These are phyloP conservation scores for Saccharomyces kudriavzevii DNA, from an alignment of 805 yeast genomes.

Conservation along the genomic window DNA sequence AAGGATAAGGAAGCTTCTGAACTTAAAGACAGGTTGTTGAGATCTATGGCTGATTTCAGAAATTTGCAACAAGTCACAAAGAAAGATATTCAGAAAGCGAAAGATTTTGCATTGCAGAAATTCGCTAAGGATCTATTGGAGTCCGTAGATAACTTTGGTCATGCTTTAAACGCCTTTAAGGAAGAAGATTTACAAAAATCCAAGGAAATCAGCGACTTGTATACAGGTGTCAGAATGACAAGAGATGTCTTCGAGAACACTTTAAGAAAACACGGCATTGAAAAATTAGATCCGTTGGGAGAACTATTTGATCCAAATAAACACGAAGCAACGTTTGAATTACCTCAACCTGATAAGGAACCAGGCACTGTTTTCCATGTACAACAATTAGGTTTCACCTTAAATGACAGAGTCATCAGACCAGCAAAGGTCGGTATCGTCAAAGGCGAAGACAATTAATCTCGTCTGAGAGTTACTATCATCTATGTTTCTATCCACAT, in stretches of 20 bases:
- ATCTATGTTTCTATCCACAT: background rate
- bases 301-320: conserved; percentile 82
- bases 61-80: conserved; percentile 86
- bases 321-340: conserved; percentile 89
- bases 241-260: conserved; percentile 81
- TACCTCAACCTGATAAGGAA: conserved; percentile 78
- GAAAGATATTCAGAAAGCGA: conserved; percentile 78
- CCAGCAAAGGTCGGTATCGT: conserved; percentile 96
- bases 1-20: conserved; percentile 72
- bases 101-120: conserved; percentile 84
- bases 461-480: background rate
- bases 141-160: conserved; percentile 82
- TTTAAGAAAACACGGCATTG: conserved; percentile 68
- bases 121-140: conserved; percentile 86
- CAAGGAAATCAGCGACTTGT: conserved; percentile 61
- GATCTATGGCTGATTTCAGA: conserved; percentile 87
- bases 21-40: conserved; percentile 71
- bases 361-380: conserved; percentile 90
- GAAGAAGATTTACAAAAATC: conserved; percentile 51
- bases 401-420: conserved; percentile 81
- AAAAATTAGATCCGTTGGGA: conserved; percentile 74
- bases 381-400: conserved; percentile 81
- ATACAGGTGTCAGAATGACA: conserved; percentile 88
- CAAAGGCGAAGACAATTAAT: conserved; percentile 34
- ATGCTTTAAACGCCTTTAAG: conserved; percentile 69